Evolutionary conservation across 2,329 filamentous ascomycete species (phyloP), one percentile per base, ranked within the genome.

Genomic region (Aureobasidium sp.): DNA sequence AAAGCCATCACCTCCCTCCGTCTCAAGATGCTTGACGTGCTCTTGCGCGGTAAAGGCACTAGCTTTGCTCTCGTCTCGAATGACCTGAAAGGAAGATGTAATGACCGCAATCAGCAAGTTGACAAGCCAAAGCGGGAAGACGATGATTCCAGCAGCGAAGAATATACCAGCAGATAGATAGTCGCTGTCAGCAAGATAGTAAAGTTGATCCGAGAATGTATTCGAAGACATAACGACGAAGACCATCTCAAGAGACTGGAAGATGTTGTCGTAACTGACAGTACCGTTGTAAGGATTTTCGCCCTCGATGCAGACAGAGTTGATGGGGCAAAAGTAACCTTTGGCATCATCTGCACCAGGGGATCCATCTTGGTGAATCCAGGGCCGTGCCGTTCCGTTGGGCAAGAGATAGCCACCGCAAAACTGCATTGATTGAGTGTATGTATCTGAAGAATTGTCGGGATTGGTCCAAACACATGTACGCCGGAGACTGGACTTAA

Each of bases 141-240:
- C 90, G 70, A 99, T 86, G 71, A 96, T 93, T 0, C 81, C 85
- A 62, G 78, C 77, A 44, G 84, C 84, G 66, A 86, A 88, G 73
- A 85, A 99, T 2, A 97, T 78, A 1, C 92, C 90, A 4, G 91
- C 86, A 17, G 90, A 84, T 7, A 96, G 82, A 69, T 96, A 97
- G 73, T 99, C 94, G 29, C 90, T 95, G 70, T 96, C 86, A 59
- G 89, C 91, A 5, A 93, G 91, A 68, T 91, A 89, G 74, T 99
- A 99, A 80, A 99, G 91, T 59, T 97, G 78, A 74, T 97, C 91
- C 1, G 91, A 89, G 75, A 95, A 99, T 0, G 94, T 99, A 73
- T 99, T 99, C 53, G 91, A 93, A 69, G 91, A 96, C 90, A 99
- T 99, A 71, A 99, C 88, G 57, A 99, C 91, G 71, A 99, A 99